phyloP scores from a whole-genome alignment of 1,284 basidiomycete species.

The Agaricales sp. region DNA sequence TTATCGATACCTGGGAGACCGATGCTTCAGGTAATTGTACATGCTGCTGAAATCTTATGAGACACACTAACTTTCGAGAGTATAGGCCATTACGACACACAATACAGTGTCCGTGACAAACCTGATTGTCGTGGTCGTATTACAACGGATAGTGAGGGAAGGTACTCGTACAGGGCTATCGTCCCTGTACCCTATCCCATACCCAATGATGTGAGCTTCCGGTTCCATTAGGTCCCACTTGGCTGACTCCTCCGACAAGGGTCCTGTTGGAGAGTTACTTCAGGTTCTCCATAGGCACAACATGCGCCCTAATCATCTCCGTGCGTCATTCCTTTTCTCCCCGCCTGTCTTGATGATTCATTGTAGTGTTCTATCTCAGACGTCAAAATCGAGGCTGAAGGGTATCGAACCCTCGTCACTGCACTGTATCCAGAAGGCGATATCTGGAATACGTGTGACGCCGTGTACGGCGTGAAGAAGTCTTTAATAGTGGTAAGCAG shows the following conservation, averaged over 20 bases:
- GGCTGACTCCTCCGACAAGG: slow-evolving; percentile 47
- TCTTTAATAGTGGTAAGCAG: slow-evolving; percentile 32
- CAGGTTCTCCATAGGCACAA: slow-evolving; percentile 56
- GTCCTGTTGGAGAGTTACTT: slow-evolving; percentile 64
- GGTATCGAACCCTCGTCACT: slow-evolving; percentile 29
- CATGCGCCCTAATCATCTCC: slow-evolving; percentile 22
- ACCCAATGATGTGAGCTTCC: not conserved
- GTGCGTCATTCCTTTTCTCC: not conserved
- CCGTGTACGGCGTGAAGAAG: slow-evolving; percentile 73
- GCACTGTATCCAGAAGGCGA: slow-evolving; percentile 71
- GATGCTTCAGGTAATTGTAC: slow-evolving; percentile 42
- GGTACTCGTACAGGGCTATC: slow-evolving; percentile 65
- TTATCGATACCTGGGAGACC: slow-evolving; percentile 85
- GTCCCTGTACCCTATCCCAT: slow-evolving; percentile 25
- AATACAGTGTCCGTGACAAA: slow-evolving; percentile 48
- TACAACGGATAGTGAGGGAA: slow-evolving; percentile 50
- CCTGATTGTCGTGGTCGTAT: slow-evolving; percentile 77
- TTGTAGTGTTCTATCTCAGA: slow-evolving; percentile 46
- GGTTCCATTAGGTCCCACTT: not conserved
- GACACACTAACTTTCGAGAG: slow-evolving; percentile 32
- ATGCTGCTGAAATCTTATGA: slow-evolving; percentile 33
- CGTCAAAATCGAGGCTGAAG: slow-evolving; percentile 47
- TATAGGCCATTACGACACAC: slow-evolving; percentile 51
- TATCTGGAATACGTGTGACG: slow-evolving; percentile 53
- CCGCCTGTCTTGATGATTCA: not conserved